Percentiles rank a stretch among this genome's conserved stretches.
These are phyloP conservation scores for Moesziomyces aphidis DNA, from an alignment of 1,284 basidiomycete species.

Conservation along the genomic window DNA sequence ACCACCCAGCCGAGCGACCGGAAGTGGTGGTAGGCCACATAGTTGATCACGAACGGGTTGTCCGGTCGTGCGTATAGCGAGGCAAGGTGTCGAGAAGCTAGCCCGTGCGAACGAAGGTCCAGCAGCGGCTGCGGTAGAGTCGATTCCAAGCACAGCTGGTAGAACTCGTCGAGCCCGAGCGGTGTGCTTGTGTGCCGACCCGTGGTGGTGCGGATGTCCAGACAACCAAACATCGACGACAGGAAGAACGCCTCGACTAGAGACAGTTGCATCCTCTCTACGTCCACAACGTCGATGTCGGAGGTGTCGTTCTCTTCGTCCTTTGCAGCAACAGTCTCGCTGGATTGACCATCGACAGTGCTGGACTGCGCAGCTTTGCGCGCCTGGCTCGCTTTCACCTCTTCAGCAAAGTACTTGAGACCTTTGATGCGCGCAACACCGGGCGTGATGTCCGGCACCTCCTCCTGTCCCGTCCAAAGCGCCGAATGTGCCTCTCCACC, in stretches of 20 bases:
- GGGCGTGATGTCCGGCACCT: conserved; percentile 49
- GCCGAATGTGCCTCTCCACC: not conserved
- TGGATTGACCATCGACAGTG: not conserved
- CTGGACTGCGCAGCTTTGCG: conserved; percentile 25
- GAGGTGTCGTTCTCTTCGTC: conserved; percentile 33
- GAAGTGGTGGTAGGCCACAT: conserved; percentile 93
- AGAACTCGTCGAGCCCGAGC: conserved; percentile 42
- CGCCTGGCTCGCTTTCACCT: conserved; percentile 44
- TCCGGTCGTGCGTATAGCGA: conserved; percentile 71
- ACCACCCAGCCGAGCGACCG: conserved; percentile 98
- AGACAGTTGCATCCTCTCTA: conserved; percentile 93
- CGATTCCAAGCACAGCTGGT: conserved; percentile 41
- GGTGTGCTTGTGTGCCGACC: not conserved
- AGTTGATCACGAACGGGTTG: conserved; percentile 92
- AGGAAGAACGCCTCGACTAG: conserved; percentile 94
- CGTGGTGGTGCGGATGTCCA: conserved; percentile 72
- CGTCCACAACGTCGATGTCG: conserved; percentile 72
- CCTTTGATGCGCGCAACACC: conserved; percentile 58
- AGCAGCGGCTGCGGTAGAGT: conserved; percentile 21
- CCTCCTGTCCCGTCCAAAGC: conserved; percentile 56
- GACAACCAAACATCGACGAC: conserved; percentile 82
- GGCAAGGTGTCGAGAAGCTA: conserved; percentile 31
- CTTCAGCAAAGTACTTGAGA: conserved; percentile 59
- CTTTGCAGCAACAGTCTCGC: too few relatives aligned
- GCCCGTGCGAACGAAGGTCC: conserved; percentile 21